These are phyloP conservation scores for Seiridium cupressi DNA, from an alignment of 2,329 filamentous ascomycete species.

Conservation along the genomic window DNA sequence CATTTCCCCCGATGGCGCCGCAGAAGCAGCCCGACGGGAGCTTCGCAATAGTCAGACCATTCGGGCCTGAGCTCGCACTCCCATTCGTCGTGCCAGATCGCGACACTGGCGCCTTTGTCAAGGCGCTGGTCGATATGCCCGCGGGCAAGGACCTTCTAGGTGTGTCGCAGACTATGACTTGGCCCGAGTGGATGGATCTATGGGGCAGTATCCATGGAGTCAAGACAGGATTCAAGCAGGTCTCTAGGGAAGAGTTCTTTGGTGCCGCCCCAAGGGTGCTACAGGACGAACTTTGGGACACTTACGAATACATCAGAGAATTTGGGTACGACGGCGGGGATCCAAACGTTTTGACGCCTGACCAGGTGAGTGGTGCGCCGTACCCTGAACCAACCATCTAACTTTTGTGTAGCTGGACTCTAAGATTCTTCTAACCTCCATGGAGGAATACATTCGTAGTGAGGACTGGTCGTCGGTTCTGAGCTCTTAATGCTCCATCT, in stretches of 20 bases:
- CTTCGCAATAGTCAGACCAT: constrained; percentile 6
- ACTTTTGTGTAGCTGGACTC: not conserved
- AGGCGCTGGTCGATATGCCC: constrained; percentile 5
- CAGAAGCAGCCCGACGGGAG: constrained; percentile 8
- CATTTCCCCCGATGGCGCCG: constrained; percentile 8
- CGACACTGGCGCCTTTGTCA: constrained; percentile 8
- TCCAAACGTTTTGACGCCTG: constrained; percentile 4
- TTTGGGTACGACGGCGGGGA: constrained; percentile 3
- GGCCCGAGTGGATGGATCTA: constrained; percentile 1
- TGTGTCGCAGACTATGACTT: constrained; percentile 6
- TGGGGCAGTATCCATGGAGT: constrained; percentile 7
- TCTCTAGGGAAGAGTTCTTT: constrained; percentile 2
- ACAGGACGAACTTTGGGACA: not conserved
- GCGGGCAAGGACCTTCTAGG: constrained; percentile 4
- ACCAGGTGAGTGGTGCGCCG: not conserved
- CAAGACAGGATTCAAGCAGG: not conserved
- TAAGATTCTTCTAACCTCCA: not conserved
- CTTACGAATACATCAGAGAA: not conserved
- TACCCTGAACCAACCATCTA: not conserved
- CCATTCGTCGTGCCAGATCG: not conserved
- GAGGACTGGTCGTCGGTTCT: not conserved
- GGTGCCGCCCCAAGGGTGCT: not conserved
- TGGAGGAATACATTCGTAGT: not conserved
- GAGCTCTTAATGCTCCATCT: not conserved
- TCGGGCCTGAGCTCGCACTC: not conserved